Conservation (phyloP, 2,329 filamentous ascomycete species). For the Kalaharituber pfeilii region DNA sequence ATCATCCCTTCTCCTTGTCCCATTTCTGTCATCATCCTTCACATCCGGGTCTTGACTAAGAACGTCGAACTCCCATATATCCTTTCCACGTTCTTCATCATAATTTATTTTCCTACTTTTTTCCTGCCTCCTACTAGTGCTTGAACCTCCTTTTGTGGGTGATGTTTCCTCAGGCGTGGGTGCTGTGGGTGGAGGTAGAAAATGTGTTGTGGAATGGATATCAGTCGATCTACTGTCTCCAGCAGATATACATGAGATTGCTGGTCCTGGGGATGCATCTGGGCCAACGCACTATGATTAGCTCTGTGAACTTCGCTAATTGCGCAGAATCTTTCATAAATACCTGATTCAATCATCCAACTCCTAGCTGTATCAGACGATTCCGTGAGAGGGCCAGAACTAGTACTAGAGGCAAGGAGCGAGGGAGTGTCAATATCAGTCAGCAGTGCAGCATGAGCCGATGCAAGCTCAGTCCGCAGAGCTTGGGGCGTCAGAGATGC, state of each 20-base stretch:
- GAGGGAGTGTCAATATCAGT: neutral
- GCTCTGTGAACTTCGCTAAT: too few relatives aligned
- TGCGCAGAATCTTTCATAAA: too few relatives aligned
- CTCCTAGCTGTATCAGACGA: too few relatives aligned
- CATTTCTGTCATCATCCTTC: neutral
- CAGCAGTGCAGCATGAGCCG: neutral
- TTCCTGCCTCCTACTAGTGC: neutral
- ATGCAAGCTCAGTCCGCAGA: neutral
- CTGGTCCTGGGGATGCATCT: too few relatives aligned
- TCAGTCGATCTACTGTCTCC: too few relatives aligned
- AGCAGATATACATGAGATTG: too few relatives aligned
- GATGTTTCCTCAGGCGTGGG: neutral
- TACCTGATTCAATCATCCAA: too few relatives aligned
- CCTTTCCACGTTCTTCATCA: neutral
- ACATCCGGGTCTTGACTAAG: neutral
- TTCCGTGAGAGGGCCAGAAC: too few relatives aligned
- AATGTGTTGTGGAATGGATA: too few relatives aligned
- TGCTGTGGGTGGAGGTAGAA: too few relatives aligned
- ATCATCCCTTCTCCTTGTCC: neutral
- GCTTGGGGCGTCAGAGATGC: neutral
- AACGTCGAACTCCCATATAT: neutral
- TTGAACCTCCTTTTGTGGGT: neutral
- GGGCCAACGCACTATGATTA: too few relatives aligned
- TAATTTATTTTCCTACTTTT: neutral
- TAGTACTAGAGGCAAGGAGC: neutral